Evolutionary conservation across 2,329 filamentous ascomycete species (phyloP), one percentile per base, ranked within the genome.

Genomic region (Microsporum ferrugineum): DNA sequence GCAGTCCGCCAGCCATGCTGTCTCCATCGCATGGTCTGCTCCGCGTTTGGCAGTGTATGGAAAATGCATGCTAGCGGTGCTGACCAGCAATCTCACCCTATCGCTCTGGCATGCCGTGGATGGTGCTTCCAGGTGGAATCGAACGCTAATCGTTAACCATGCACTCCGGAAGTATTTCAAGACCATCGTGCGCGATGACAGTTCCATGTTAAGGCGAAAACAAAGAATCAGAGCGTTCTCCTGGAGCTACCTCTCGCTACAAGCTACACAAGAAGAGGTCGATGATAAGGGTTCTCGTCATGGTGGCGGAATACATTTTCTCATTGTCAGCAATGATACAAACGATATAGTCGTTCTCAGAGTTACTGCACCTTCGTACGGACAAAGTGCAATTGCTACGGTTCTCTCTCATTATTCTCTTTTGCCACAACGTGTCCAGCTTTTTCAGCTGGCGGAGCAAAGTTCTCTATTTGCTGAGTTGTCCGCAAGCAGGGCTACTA

Each of bases 51-150:
- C 76, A 17, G 78, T 77, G 65, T 79, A 83, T 68, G 72, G 77
- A 49, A 76, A 80, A 63, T 82, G 78, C 66, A 77, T 79, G 5
- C 75, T 86, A 33, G 80, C 78, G 1, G 77, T 83, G 14, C 71
- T 84, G 51, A 84, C 82, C 0, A 78, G 81, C 2, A 84, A 83
- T 64, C 70, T 83, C 60, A 67, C 82, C 1, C 69, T 86, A 3
- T 82, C 80, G 1, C 68, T 86, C 6, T 86, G 82, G 78, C 79
- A 81, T 56, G 74, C 78, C 2, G 69, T 76, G 36, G 78, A 78
- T 10, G 73, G 74, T 7, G 70, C 73, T 47, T 69, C 71, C 0
- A 77, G 75, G 64, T 85, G 83, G 83, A 71, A 71, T 43, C 76
- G 83, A 36, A 76, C 76, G 2, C 65, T 78, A 4, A 71, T 85